A percentile compares a stretch with the other conserved stretches of the same genome.
Conservation (phyloP, 2,329 filamentous ascomycete species). For the Talaromyces albobiverticillius region DNA sequence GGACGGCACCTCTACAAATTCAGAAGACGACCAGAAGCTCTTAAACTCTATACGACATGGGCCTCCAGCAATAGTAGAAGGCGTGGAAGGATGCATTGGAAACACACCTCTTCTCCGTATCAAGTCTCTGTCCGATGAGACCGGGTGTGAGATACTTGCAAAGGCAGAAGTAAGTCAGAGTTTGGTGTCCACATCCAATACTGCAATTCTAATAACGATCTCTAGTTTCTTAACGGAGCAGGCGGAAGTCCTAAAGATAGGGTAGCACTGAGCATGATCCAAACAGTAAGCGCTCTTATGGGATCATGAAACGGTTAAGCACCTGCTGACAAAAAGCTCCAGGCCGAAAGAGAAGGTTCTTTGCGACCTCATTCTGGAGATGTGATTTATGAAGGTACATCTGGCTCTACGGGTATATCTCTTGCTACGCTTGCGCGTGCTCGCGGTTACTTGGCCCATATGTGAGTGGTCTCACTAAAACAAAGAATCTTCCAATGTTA, state of each 20-base stretch:
- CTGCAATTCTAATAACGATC: conserved; percentile 14
- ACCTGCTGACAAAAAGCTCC: conserved; percentile 14
- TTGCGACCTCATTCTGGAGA: conserved; percentile 79
- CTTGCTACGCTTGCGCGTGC: conserved; percentile 85
- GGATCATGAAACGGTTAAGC: neutral
- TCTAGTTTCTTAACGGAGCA: conserved; percentile 84
- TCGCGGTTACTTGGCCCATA: conserved; percentile 85
- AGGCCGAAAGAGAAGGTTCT: conserved; percentile 74
- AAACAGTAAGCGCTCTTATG: conserved; percentile 42
- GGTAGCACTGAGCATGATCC: conserved; percentile 87
- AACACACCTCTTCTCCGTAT: conserved; percentile 88
- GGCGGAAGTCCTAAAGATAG: conserved; percentile 93
- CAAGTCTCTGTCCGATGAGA: conserved; percentile 78
- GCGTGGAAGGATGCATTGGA: conserved; percentile 88
- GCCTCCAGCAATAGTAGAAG: conserved; percentile 60
- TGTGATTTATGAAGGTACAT: conserved; percentile 95
- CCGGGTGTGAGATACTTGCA: conserved; percentile 83
- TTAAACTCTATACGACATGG: conserved; percentile 26
- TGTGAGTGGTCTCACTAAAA: conserved; percentile 48
- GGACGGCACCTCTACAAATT: conserved; percentile 36
- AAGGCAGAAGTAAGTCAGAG: conserved; percentile 69
- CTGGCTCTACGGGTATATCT: conserved; percentile 94
- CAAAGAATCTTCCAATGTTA: neutral
- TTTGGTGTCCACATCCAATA: neutral
- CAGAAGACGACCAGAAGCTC: conserved; percentile 51